Base-by-base conservation (phyloP, 2,329 filamentous ascomycete species). In the Pleoardoris graminearum region DNA sequence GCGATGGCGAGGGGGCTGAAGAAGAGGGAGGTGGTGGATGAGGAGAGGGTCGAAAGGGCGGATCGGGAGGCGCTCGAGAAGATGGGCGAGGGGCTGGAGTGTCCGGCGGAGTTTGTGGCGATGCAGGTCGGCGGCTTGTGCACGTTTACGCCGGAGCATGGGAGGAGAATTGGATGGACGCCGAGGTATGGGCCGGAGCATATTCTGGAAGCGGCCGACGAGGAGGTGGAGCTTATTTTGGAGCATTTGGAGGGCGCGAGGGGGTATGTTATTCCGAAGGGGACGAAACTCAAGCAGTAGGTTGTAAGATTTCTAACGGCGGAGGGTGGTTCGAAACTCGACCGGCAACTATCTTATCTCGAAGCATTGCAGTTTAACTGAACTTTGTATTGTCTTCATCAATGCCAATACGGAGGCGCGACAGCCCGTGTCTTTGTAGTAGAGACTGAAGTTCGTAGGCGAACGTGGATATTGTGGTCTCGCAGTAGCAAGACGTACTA, bases 151-250 rank as follows among this genome's bases (percentile, higher is more conserved):
- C 69, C 79, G 0, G 67, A 69, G 3, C 72, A 75, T 45, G 79
- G 76, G 1, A 60, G 57, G 16, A 59, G 68, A 17, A 66, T 82
- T 33, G 79, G 78, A 0, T 82, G 80, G 80, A 73, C 67, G 48
- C 69, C 80, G 0, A 50, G 70, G 14, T 79, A 75, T 54, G 27
- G 61, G 0, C 62, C 78, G 0, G 66, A 77, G 45, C 77, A 82
- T 62, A 77, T 81, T 10, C 56, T 83, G 1, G 75, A 80, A 39
- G 62, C 60, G 25, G 76, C 76, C 1, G 76, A 77, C 38, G 74
- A 67, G 0, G 80, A 82, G 51, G 79, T 81, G 1, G 74, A 77
- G 10, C 50, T 77, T 16, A 79, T 81, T 16, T 53, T 77, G 54
- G 33, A 49, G 51, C 22, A 53, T 36, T n/a, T 49, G 46, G 36